A percentile compares a stretch with the other conserved stretches of the same genome.
phyloP scores from a whole-genome alignment of 371 early-diverging fungal genomes.

The Mortierella sp. region DNA sequence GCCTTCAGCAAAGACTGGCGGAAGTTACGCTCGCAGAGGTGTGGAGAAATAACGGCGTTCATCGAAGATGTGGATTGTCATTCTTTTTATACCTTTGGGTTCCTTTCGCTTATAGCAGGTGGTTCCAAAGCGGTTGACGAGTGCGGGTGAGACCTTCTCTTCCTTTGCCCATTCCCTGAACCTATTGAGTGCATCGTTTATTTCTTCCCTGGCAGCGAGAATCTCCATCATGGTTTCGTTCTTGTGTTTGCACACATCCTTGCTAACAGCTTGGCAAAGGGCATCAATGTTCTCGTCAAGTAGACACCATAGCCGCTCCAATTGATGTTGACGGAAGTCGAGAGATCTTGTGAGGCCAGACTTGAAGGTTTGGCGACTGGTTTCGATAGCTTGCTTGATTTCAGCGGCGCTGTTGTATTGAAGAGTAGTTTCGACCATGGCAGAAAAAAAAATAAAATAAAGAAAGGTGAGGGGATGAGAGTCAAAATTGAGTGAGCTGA shows the following conservation, averaged over 20 bases:
- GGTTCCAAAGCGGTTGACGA: slow-evolving; percentile 58
- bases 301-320: slow-evolving; percentile 72
- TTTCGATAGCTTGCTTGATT: neutral
- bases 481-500: too few relatives aligned
- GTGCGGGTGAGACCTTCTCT: slow-evolving; percentile 57
- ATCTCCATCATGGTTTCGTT: slow-evolving; percentile 69
- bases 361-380: slow-evolving; percentile 59
- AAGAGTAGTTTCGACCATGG: neutral
- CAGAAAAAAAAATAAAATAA: too few relatives aligned
- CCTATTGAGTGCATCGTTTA: slow-evolving; percentile 64
- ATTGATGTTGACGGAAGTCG: slow-evolving; percentile 74
- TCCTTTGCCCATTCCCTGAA: slow-evolving; percentile 72
- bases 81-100: slow-evolving; percentile 71
- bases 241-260: slow-evolving; percentile 77
- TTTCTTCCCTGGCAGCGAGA: slow-evolving; percentile 67
- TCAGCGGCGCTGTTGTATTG: neutral
- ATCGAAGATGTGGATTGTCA: neutral
- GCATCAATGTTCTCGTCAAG: slow-evolving; percentile 74
- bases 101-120: slow-evolving; percentile 69
- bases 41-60: too few relatives aligned
- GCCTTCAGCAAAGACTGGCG: too few relatives aligned
- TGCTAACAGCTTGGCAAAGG: slow-evolving; percentile 68
- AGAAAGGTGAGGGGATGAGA: too few relatives aligned
- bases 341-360: slow-evolving; percentile 62
- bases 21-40: too few relatives aligned